Percentiles rank a stretch among this genome's conserved stretches.
phyloP scores from a whole-genome alignment of 179 eudicot genomes.

The Beta macrorhiza region DNA sequence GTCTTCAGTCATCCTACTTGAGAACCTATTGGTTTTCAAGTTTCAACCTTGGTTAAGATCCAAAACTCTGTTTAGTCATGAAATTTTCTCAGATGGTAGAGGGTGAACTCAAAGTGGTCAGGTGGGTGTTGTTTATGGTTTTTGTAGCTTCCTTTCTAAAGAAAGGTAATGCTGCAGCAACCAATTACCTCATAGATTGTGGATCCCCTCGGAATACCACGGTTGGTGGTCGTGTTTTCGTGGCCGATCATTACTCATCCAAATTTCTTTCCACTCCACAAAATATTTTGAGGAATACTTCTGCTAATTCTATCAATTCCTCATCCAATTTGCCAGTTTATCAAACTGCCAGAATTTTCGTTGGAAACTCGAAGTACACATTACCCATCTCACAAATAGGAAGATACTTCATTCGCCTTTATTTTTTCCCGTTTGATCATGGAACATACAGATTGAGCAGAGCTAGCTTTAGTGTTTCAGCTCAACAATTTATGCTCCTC shows the following conservation, averaged over 20 bases:
- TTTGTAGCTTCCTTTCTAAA: conserved; percentile 11
- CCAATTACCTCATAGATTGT: conserved; percentile 35
- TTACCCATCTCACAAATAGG: conserved; percentile 43
- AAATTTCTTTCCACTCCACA: conserved; percentile 27
- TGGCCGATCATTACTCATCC: conserved; percentile 27
- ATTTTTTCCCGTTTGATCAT: conserved; percentile 42
- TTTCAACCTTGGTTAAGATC: conserved; percentile 7
- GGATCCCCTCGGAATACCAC: conserved; percentile 32
- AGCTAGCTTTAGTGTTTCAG: conserved; percentile 42
- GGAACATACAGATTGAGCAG: conserved; percentile 28
- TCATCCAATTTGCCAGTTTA: conserved; percentile 36
- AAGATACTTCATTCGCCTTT: conserved; percentile 54
- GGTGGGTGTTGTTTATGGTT: conserved; percentile 5
- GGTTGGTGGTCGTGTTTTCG: conserved; percentile 33
- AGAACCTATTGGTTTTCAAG: background rate
- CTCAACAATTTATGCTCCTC: conserved; percentile 39
- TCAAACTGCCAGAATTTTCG: conserved; percentile 41
- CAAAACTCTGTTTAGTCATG: background rate
- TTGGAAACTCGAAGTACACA: conserved; percentile 31
- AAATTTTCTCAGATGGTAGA: background rate
- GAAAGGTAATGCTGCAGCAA: conserved; percentile 20
- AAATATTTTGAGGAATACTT: conserved; percentile 22
- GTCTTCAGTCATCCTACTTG: background rate
- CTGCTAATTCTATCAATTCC: conserved; percentile 14
- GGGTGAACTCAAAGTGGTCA: conserved; percentile 20